Evolutionary conservation across 2,329 filamentous ascomycete species (phyloP), one percentile per base, ranked within the genome.

Genomic region (Penicillium sp.): DNA sequence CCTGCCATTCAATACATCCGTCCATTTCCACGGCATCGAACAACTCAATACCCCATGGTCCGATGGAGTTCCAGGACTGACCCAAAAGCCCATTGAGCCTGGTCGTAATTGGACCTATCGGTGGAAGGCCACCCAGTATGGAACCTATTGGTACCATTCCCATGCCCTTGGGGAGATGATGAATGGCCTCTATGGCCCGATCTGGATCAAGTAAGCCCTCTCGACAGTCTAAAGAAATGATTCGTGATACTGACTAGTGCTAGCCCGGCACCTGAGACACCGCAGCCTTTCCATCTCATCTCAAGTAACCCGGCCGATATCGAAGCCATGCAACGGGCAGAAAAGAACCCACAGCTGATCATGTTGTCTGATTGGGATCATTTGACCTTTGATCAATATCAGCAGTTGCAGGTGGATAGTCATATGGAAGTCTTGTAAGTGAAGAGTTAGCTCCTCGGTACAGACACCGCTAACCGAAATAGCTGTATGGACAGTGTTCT

Each of bases 331-430:
- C 62, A 75, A 40, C 61, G 69, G 11, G 84, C 85, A 8, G 83
- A 81, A 60, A 64, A 70, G 3, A 67, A 76, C 2, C 75, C 78
- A 1, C 70, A 73, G 7, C 77, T 82, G 0, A 55, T 87, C 6
- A 62, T 85, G 5, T 66, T 87, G 1, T 79, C 79, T 1, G 85
- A 88, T 61, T 83, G 81, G 74, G 78, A 78, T 15, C 81, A 85
- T 57, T 72, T 82, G 14, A 82, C 80, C 0, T 84, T 82, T 0
- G 63, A 72, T 1, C 54, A 65, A 47, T 79, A 76, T 48, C 65
- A 68, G 44, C 62, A 59, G 1, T 25, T 44, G 37, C 69, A 26
- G 59, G 31, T 25, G 22, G 25, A 41, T 26, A 45, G 50, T 15
- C 27, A 35, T 20, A 23, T 46, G 23, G 35, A 35, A 26, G 27